Conservation (phyloP, 805 yeast genomes). For the Komagataella populi region DNA sequence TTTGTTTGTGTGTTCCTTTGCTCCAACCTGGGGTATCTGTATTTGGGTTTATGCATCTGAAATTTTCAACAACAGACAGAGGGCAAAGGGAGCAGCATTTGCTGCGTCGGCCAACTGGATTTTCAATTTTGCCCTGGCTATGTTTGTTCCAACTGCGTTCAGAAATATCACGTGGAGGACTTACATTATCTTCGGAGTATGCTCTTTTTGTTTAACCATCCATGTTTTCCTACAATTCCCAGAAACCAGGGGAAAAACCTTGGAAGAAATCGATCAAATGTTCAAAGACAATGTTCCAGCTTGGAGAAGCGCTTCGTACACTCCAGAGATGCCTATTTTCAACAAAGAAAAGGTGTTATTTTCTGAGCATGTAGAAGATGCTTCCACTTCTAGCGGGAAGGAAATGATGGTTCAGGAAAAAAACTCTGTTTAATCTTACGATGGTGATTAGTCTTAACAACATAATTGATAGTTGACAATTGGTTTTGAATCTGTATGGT, state of each 20-base stretch:
- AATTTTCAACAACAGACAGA: constrained; percentile 45
- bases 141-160: constrained; percentile 44
- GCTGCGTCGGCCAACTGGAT: constrained; percentile 65
- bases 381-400: neutral
- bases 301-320: constrained; percentile 4
- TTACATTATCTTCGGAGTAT: constrained; percentile 40
- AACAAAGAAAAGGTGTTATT: neutral
- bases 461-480: neutral
- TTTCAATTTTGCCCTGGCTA: constrained; percentile 53
- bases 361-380: neutral
- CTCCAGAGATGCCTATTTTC: constrained; percentile 3
- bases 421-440: neutral
- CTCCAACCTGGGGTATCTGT: constrained; percentile 33
- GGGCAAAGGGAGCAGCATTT: constrained; percentile 54
- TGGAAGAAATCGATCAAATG: constrained; percentile 46
- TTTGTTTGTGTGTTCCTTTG: constrained; percentile 31
- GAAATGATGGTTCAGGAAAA: neutral
- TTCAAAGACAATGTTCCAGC: constrained; percentile 10
- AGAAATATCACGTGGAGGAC: constrained; percentile 45
- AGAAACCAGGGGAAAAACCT: constrained; percentile 51
- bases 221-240: constrained; percentile 31
- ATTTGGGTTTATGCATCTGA: constrained; percentile 46
- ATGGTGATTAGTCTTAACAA: neutral
- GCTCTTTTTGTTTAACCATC: constrained; percentile 33
- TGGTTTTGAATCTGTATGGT: no score